phyloP scores from a whole-genome alignment of 208 protist genomes.

The Leishmania tarentolae region DNA sequence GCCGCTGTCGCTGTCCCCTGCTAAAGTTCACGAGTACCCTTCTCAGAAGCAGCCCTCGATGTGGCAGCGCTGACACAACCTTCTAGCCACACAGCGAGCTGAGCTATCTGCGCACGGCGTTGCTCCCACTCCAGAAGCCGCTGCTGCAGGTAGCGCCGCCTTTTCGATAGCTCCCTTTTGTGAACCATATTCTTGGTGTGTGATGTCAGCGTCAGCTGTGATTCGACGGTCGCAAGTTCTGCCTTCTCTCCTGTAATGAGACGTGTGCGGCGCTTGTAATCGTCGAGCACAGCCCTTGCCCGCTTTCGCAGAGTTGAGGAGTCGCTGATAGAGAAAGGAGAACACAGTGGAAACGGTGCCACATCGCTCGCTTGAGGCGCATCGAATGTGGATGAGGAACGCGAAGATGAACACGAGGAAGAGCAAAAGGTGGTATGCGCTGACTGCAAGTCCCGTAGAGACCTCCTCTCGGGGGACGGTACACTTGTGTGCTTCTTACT shows the following conservation, averaged over 20 bases:
- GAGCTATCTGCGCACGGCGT: slow-evolving; percentile 36
- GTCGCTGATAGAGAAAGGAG: not conserved
- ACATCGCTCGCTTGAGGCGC: not conserved
- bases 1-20: too few species aligned
- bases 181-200: slow-evolving; percentile 1
- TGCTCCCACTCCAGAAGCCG: slow-evolving; percentile 41
- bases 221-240: slow-evolving; percentile 24
- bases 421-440: not conserved
- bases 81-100: slow-evolving; percentile 33
- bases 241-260: slow-evolving; percentile 21
- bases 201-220: slow-evolving; percentile 17
- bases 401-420: not conserved
- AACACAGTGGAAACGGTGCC: not conserved
- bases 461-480: not conserved
- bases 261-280: slow-evolving; percentile 18
- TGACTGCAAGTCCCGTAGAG: not conserved
- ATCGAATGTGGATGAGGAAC: not conserved
- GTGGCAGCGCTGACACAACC: slow-evolving; percentile 9
- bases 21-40: not conserved
- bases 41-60: not conserved
- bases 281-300: slow-evolving; percentile 14
- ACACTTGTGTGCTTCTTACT: not conserved
- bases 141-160: slow-evolving; percentile 27
- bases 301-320: slow-evolving; percentile 2
- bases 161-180: slow-evolving; percentile 20